Percentiles rank a stretch among this genome's conserved stretches.
These are phyloP conservation scores for Candida morakotiae DNA, from an alignment of 805 yeast genomes.

Conservation along the genomic window DNA sequence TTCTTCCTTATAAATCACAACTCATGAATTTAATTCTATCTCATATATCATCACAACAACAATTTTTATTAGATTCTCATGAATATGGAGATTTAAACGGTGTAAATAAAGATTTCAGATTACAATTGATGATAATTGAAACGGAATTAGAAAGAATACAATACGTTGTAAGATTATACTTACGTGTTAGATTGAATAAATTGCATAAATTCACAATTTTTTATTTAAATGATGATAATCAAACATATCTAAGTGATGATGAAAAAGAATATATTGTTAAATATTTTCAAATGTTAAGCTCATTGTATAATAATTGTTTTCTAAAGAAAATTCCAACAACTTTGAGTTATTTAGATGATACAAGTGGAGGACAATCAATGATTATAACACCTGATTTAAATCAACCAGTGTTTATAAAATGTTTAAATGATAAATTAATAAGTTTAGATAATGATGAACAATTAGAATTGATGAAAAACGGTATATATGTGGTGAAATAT, in stretches of 20 bases:
- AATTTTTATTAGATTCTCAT: conserved; percentile 69
- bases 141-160: conserved; percentile 87
- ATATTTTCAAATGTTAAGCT: conserved; percentile 62
- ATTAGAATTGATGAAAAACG: conserved; percentile 55
- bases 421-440: conserved; percentile 26
- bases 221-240: conserved; percentile 40
- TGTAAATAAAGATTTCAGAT: conserved; percentile 52
- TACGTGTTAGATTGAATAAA: conserved; percentile 72
- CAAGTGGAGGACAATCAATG: conserved; percentile 60
- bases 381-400: conserved; percentile 72
- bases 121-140: conserved; percentile 80
- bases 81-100: conserved; percentile 61
- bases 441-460: conserved; percentile 33
- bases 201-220: conserved; percentile 67
- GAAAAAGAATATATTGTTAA: conserved; percentile 65
- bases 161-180: conserved; percentile 74
- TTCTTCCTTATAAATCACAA: conserved; percentile 67
- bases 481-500: conserved; percentile 74
- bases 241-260: conserved; percentile 42
- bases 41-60: conserved; percentile 67
- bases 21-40: conserved; percentile 55
- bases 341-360: conserved; percentile 73
- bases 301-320: conserved; percentile 65
- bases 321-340: conserved; percentile 63
- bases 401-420: conserved; percentile 72